phyloP scores from a whole-genome alignment of 257 asterid species.

The Gentiana macrophylla region DNA sequence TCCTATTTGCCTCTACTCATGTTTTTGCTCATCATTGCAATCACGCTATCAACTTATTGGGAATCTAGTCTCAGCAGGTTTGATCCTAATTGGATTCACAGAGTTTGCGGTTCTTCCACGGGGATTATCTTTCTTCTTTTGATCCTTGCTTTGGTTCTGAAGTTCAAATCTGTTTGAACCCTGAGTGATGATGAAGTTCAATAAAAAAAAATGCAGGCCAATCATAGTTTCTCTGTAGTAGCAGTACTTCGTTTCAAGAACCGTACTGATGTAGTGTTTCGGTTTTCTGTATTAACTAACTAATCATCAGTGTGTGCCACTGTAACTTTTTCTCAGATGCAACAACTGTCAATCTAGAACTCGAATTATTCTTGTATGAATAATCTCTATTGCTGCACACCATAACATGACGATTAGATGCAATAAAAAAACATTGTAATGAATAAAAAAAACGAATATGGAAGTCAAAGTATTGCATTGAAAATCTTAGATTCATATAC shows the following conservation, averaged over 20 bases:
- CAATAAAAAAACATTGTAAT: no score
- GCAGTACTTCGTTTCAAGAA: not conserved
- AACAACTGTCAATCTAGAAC: no score
- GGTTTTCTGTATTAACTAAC: no score
- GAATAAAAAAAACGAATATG: no score
- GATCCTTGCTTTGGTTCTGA: constrained; percentile 32
- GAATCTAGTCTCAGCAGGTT: constrained; percentile 23
- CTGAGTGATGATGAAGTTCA: not conserved
- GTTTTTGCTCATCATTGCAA: constrained; percentile 23
- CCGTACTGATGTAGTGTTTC: not conserved
- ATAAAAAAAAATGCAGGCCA: not conserved
- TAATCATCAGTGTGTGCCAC: no score
- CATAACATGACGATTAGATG: no score
- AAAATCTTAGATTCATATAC: no score
- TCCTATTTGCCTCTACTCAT: constrained; percentile 27
- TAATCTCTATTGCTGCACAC: no score
- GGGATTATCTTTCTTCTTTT: constrained; percentile 33
- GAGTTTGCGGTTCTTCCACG: constrained; percentile 37
- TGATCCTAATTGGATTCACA: constrained; percentile 41
- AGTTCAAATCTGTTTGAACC: constrained; percentile 14
- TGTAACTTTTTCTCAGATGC: no score
- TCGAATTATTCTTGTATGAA: no score
- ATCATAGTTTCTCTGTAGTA: not conserved
- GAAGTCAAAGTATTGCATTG: no score
- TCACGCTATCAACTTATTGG: constrained; percentile 19